A percentile compares a stretch with the other conserved stretches of the same genome.
phyloP scores from a whole-genome alignment of 2,329 filamentous ascomycete genomes.

The Phyllosticta capitalensis region DNA sequence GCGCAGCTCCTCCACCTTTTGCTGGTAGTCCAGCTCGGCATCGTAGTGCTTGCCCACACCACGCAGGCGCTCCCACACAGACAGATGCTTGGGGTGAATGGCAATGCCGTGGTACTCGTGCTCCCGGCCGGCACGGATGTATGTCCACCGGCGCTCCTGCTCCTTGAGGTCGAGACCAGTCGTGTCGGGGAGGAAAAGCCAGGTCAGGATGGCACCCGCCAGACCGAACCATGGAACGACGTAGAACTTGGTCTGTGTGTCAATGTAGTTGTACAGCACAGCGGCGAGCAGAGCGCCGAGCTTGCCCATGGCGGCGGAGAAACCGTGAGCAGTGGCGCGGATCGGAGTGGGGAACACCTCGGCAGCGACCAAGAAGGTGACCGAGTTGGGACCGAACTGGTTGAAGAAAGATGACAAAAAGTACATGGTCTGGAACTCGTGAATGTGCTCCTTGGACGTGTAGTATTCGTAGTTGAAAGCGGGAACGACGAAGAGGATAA shows the following conservation, averaged over 20 bases:
- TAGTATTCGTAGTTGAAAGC: slow-evolving; percentile 85
- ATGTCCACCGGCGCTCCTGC: slow-evolving; percentile 88
- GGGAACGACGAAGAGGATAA: slow-evolving; percentile 86
- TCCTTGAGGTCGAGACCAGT: slow-evolving; percentile 95
- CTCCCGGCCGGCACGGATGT: slow-evolving; percentile 68
- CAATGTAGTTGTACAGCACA: slow-evolving; percentile 92
- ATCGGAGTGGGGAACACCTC: slow-evolving; percentile 95
- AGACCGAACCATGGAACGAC: slow-evolving; percentile 95
- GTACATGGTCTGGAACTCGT: slow-evolving; percentile 96
- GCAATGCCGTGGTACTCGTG: slow-evolving; percentile 88
- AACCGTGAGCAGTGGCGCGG: slow-evolving; percentile 86
- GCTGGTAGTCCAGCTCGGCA: slow-evolving; percentile 69
- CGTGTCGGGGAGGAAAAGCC: slow-evolving; percentile 86
- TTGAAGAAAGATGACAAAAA: slow-evolving; percentile 98
- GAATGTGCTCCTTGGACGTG: slow-evolving; percentile 59
- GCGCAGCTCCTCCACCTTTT: slow-evolving; percentile 76
- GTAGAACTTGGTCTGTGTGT: slow-evolving; percentile 73
- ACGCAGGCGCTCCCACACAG: slow-evolving; percentile 72
- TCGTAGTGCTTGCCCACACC: slow-evolving; percentile 77
- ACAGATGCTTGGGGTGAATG: slow-evolving; percentile 80
- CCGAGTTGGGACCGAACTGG: slow-evolving; percentile 93
- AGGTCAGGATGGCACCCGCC: slow-evolving; percentile 72
- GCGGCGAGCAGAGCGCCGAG: slow-evolving; percentile 77
- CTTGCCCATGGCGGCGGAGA: slow-evolving; percentile 88
- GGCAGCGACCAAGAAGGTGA: slow-evolving; percentile 91